phyloP scores from a whole-genome alignment of 2,329 filamentous ascomycete genomes.

The Aureobasidium lini region DNA sequence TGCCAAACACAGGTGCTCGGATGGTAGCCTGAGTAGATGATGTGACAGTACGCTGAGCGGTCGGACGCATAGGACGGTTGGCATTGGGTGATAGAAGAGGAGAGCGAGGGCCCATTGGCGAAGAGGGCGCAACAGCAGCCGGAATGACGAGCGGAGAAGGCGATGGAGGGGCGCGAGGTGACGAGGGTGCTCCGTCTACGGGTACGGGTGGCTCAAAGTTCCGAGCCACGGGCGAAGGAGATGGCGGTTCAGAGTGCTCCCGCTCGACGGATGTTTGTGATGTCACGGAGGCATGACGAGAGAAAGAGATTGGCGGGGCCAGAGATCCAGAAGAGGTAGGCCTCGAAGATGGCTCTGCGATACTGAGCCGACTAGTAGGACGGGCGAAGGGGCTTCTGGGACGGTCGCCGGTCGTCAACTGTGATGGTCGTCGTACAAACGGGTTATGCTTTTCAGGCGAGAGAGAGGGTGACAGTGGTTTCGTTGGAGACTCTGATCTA shows the following conservation, averaged over 20 bases:
- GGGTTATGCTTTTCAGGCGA: slow-evolving; percentile 24
- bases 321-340: slow-evolving; percentile 2
- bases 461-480: slow-evolving; percentile 14
- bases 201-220: slow-evolving; percentile 5
- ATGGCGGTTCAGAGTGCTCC: slow-evolving; percentile 13
- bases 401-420: slow-evolving; percentile 24
- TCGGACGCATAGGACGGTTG: slow-evolving; percentile 23
- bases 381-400: slow-evolving; percentile 29
- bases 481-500: slow-evolving; percentile 18
- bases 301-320: neutral
- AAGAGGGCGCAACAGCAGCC: slow-evolving; percentile 16
- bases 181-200: slow-evolving; percentile 16
- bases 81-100: neutral
- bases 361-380: slow-evolving; percentile 24
- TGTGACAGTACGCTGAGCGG: slow-evolving; percentile 31
- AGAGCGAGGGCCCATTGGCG: slow-evolving; percentile 4
- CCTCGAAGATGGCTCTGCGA: slow-evolving; percentile 18
- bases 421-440: slow-evolving; percentile 29
- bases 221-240: slow-evolving; percentile 13
- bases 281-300: neutral
- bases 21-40: slow-evolving; percentile 26
- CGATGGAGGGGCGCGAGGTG: slow-evolving; percentile 24
- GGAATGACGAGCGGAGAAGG: slow-evolving; percentile 21
- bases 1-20: slow-evolving; percentile 26
- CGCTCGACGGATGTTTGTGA: slow-evolving; percentile 3